Base-by-base conservation (phyloP, 352 stramenopile genomes). In the Pythium guiyangense region DNA sequence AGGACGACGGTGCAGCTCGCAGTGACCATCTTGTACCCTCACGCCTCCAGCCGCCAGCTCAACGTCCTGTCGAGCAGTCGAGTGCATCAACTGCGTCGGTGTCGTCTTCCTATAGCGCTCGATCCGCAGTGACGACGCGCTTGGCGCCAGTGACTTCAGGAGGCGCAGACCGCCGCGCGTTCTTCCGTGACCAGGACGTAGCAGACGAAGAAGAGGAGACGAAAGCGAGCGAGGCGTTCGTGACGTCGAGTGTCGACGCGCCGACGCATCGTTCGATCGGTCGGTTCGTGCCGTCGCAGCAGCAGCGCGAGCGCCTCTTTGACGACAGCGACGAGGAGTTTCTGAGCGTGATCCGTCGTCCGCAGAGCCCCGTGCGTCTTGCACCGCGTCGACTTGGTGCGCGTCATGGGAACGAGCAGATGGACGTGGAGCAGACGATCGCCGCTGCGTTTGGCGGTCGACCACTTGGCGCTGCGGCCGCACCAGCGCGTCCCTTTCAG, bases 321-420 rank as follows among this genome's bases (percentile, higher is more conserved):
- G 57, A 63, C 45, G 57, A 63, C 39, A 63, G 57, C 44, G 57
- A 63, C 50, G 57, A 63, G 43, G 57, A 58, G 44, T 63, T 63
- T n/a, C 26, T 63, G 27, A 49, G 18, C 4, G 43, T 45, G 44
- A 63, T 63, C 29, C 49, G 57, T 6, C 57, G 50, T 2, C 57
- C 57, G 11, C 50, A 39, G 9, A 52, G 27, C 25, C 57, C 48
- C 4, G 40, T 57, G 34, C 29, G 8, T 9, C 31, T 26, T 10
- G 42, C 42, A 17, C 25, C 26, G 11, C 26, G 35, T 27, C 0
- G 49, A 44, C n/a, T 57, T 54, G 29, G 29, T 29, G 52, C 34
- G 1, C 45, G 44, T 44, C 47, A 54, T 39, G 50, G 34, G 6
- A 46, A 34, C 20, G 57, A 63, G 37, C 49, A 63, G n/a, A 44